phyloP scores from a whole-genome alignment of 2,329 filamentous ascomycete species.

The Penicillium sp. region DNA sequence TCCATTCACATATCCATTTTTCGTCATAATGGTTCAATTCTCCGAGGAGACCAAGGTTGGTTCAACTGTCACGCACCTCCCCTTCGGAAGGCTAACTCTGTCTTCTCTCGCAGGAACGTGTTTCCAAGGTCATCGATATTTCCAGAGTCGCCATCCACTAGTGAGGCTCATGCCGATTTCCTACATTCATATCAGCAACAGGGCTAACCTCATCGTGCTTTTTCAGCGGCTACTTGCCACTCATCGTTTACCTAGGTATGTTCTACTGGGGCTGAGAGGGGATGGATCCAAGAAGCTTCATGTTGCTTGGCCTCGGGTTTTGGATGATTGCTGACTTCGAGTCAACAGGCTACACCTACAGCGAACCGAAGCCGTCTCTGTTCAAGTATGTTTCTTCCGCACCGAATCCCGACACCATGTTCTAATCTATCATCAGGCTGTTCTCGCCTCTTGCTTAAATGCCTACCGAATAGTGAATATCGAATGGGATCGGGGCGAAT shows the following conservation, averaged over 20 bases:
- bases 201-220: slow-evolving; percentile 4
- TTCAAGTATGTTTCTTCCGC: slow-evolving; percentile 58
- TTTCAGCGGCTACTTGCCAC: slow-evolving; percentile 82
- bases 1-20: background rate
- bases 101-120: slow-evolving; percentile 71
- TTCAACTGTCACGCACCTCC: background rate
- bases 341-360: slow-evolving; percentile 79
- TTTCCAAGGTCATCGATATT: slow-evolving; percentile 92
- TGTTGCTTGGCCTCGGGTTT: background rate
- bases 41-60: slow-evolving; percentile 95
- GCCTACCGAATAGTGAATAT: background rate
- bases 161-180: slow-evolving; percentile 53
- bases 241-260: slow-evolving; percentile 94
- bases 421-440: slow-evolving; percentile 31
- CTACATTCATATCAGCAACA: background rate
- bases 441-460: slow-evolving; percentile 46
- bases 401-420: background rate
- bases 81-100: slow-evolving; percentile 3
- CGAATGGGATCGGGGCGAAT: background rate
- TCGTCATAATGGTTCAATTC: slow-evolving; percentile 57
- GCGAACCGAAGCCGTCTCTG: slow-evolving; percentile 80
- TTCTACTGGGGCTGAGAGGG: background rate
- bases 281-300: background rate
- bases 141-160: slow-evolving; percentile 94
- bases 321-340: slow-evolving; percentile 12